Percentiles rank a stretch among this genome's conserved stretches.
Conservation (phyloP, 2,329 filamentous ascomycete species). For the Colletotrichum navitas region DNA sequence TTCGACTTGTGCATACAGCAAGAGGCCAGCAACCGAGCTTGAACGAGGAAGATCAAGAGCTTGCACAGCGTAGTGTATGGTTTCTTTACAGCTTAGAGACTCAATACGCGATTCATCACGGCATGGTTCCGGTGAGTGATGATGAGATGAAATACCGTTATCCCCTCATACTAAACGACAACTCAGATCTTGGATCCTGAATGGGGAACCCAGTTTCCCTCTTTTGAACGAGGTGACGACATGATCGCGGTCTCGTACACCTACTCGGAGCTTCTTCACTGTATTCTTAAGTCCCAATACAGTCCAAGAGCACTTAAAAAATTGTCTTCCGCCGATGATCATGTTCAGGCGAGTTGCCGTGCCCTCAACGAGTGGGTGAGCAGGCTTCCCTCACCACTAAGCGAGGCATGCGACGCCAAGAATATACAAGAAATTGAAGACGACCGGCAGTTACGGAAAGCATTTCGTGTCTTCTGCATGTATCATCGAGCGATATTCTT, state of each 20-base stretch:
- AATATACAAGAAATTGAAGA: conserved; percentile 24
- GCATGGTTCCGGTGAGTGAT: conserved; percentile 32
- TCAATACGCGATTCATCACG: conserved; percentile 30
- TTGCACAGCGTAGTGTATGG: conserved; percentile 30
- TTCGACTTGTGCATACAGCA: conserved; percentile 31
- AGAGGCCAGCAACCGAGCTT: conserved; percentile 19
- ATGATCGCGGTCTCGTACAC: conserved; percentile 32
- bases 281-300: conserved; percentile 31
- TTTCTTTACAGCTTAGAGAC: conserved; percentile 36
- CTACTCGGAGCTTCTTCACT: conserved; percentile 33
- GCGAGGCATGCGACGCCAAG: conserved; percentile 22
- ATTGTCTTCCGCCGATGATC: conserved; percentile 18
- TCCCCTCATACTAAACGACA: not conserved
- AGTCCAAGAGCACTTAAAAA: conserved; percentile 27
- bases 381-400: conserved; percentile 21
- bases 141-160: no score
- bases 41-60: conserved; percentile 25
- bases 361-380: conserved; percentile 29
- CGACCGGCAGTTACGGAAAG: conserved; percentile 16
- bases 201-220: conserved; percentile 23
- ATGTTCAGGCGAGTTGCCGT: conserved; percentile 27
- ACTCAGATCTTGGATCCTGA: conserved; percentile 26
- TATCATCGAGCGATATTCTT: conserved; percentile 32
- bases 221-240: conserved; percentile 29
- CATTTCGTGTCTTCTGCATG: conserved; percentile 35